Percentiles rank a stretch among this genome's conserved stretches.
These are phyloP conservation scores for Gryganskiella cystojenkinii DNA, from an alignment of 192 early-diverging fungal genomes.

Conservation along the genomic window DNA sequence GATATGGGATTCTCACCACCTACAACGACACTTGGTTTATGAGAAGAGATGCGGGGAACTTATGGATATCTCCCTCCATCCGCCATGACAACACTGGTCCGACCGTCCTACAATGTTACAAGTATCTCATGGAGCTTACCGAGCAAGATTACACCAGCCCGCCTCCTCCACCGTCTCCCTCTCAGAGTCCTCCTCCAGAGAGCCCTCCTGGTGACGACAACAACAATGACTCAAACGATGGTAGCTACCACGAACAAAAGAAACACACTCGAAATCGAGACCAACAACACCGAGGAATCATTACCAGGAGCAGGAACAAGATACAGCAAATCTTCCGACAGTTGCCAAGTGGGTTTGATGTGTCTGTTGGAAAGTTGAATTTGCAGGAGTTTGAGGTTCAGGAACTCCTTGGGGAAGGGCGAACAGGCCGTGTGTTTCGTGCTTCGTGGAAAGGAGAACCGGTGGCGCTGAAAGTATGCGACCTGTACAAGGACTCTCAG, in stretches of 20 bases:
- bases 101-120: slow-evolving; percentile 7
- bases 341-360: slow-evolving; percentile 3
- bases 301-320: slow-evolving; percentile 16
- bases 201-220: slow-evolving; percentile 8
- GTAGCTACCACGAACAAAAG: slow-evolving; percentile 8
- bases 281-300: slow-evolving; percentile 12
- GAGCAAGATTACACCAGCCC: slow-evolving; percentile 12
- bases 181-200: slow-evolving; percentile 9
- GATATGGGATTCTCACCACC: slow-evolving; percentile 8
- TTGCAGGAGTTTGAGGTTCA: slow-evolving; percentile 21
- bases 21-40: slow-evolving; percentile 24
- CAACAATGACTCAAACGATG: slow-evolving; percentile 15
- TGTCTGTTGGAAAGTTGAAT: slow-evolving; percentile 14
- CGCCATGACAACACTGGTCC: not conserved
- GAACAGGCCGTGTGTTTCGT: slow-evolving; percentile 21
- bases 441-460: slow-evolving; percentile 16
- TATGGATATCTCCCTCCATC: slow-evolving; percentile 26
- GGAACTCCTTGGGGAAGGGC: slow-evolving; percentile 18
- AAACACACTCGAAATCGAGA: not conserved
- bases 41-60: slow-evolving; percentile 15
- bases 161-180: slow-evolving; percentile 6
- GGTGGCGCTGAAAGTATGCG: slow-evolving; percentile 27
- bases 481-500: slow-evolving; percentile 13
- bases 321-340: slow-evolving; percentile 2
- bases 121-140: slow-evolving; percentile 8